A percentile compares a stretch with the other conserved stretches of the same genome.
Evolutionary conservation across 169 alveolate species (phyloP).

Genomic region (Plasmodium vivax): DNA sequence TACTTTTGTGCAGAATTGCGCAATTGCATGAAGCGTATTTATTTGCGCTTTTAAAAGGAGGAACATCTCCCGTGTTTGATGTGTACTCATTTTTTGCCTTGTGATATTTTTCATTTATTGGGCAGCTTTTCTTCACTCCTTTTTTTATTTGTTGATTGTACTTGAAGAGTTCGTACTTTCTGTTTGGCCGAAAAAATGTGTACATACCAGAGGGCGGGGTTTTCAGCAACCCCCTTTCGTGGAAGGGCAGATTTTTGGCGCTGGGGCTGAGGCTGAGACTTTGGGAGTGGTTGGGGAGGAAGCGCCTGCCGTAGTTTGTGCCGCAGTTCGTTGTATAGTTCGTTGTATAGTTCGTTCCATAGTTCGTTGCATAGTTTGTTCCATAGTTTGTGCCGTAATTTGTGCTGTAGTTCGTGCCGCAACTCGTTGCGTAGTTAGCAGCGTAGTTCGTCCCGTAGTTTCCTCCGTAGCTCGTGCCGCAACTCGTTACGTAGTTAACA

Average conservation of each 20-base stretch:
- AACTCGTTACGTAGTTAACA: background rate
- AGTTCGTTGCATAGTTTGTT: background rate
- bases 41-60: slow-evolving; percentile 4
- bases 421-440: background rate
- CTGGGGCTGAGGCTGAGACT: background rate
- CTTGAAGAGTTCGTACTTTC: slow-evolving; percentile 14
- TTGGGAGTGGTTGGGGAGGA: background rate
- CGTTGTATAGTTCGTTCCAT: background rate
- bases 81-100: slow-evolving; percentile 15
- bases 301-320: background rate
- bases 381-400: background rate
- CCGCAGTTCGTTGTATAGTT: background rate
- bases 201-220: background rate
- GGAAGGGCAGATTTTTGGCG: background rate
- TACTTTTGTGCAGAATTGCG: slow-evolving; percentile 5
- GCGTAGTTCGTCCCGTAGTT: background rate
- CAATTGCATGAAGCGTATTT: slow-evolving; percentile 38
- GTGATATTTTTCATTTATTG: slow-evolving; percentile 38
- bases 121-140: slow-evolving; percentile 14
- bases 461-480: background rate
- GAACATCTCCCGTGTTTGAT: background rate
- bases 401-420: background rate
- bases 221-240: slow-evolving; percentile 1
- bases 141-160: slow-evolving; percentile 7
- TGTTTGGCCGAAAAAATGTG: background rate